These are phyloP conservation scores for Trametes maxima DNA, from an alignment of 768 basidiomycete species.

Conservation along the genomic window DNA sequence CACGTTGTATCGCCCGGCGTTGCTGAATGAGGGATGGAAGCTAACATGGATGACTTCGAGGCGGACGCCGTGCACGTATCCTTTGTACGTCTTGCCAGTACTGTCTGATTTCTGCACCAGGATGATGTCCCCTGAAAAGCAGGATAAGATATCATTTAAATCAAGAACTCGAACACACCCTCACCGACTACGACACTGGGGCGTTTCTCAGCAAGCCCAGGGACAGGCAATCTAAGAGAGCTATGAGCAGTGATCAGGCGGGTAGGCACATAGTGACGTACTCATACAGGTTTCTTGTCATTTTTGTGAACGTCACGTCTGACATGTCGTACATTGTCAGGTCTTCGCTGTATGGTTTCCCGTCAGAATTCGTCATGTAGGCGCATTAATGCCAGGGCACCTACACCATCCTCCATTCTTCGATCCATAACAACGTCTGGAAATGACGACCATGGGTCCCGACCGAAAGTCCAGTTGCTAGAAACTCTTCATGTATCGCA, in stretches of 20 bases:
- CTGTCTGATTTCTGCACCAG: slow-evolving; percentile 27
- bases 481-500: slow-evolving; percentile 15
- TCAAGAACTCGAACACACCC: slow-evolving; percentile 19
- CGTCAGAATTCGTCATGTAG: not conserved
- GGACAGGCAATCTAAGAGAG: slow-evolving; percentile 46
- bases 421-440: slow-evolving; percentile 57
- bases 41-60: slow-evolving; percentile 46
- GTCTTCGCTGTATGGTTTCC: slow-evolving; percentile 29
- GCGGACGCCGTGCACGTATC: slow-evolving; percentile 52
- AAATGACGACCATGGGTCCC: slow-evolving; percentile 49
- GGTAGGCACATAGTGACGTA: too few species aligned
- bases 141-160: not conserved
- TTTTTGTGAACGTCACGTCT: slow-evolving; percentile 9
- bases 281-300: not conserved
- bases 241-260: too few species aligned
- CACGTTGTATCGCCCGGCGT: slow-evolving; percentile 48
- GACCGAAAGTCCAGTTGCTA: slow-evolving; percentile 44
- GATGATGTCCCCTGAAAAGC: slow-evolving; percentile 37
- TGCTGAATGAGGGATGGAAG: slow-evolving; percentile 47
- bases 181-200: slow-evolving; percentile 61
- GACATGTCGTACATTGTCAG: slow-evolving; percentile 40
- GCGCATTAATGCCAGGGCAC: not conserved
- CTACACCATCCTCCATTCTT: slow-evolving; percentile 40
- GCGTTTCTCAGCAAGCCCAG: slow-evolving; percentile 59
- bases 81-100: slow-evolving; percentile 36